Evolutionary conservation across 331 rosid species (phyloP).

Genomic region (Pyracantha coccinea): DNA sequence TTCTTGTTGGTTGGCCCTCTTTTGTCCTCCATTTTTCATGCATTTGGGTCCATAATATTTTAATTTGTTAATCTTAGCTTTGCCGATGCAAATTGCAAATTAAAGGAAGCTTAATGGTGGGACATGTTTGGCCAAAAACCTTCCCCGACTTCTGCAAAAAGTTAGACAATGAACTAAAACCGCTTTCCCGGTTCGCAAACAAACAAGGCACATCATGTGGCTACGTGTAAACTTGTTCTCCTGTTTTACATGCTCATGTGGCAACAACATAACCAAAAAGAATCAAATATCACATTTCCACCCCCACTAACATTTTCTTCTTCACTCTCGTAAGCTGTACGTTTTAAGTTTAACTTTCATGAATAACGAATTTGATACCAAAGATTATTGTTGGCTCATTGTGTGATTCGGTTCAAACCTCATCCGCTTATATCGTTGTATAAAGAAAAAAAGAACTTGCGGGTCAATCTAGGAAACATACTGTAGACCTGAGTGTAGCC

Average conservation of each 20-base stretch:
- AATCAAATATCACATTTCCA: neutral
- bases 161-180: neutral
- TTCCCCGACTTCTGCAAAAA: slow-evolving; percentile 7
- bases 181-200: neutral
- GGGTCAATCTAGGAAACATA: neutral
- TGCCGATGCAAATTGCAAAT: neutral
- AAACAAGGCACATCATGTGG: slow-evolving; percentile 12
- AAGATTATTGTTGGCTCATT: neutral
- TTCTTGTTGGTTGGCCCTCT: neutral
- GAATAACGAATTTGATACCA: too few species aligned
- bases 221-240: neutral
- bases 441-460: too few species aligned
- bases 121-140: neutral
- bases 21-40: neutral
- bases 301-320: too few species aligned
- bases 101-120: neutral
- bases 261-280: neutral
- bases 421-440: too few species aligned
- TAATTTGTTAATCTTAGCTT: neutral
- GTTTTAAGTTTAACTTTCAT: too few species aligned
- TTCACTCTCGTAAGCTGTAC: too few species aligned
- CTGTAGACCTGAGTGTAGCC: neutral
- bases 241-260: neutral
- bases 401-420: too few species aligned
- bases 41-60: neutral